A percentile compares a stretch with the other conserved stretches of the same genome.
These are phyloP conservation scores for Saccharomyces hybrid DNA, from an alignment of 1,139 yeast genomes.

Conservation along the genomic window DNA sequence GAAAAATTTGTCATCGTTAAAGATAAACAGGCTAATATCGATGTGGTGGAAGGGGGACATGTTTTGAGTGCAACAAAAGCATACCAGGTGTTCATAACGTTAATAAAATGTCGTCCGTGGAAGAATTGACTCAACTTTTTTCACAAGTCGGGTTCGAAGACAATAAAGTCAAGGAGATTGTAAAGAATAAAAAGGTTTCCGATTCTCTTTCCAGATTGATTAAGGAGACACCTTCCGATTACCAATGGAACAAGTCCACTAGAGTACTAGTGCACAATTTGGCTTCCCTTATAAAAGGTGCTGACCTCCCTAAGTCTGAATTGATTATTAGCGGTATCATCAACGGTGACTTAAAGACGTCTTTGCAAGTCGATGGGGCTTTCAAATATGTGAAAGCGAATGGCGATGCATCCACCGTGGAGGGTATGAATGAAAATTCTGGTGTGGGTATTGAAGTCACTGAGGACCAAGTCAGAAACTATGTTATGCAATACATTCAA, in stretches of 20 bases:
- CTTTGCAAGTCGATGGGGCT: slow-evolving; percentile 74
- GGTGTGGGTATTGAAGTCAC: slow-evolving; percentile 80
- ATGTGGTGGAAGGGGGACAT: neutral
- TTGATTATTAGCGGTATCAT: slow-evolving; percentile 54
- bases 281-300: slow-evolving; percentile 56
- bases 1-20: neutral
- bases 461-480: slow-evolving; percentile 52
- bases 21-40: neutral
- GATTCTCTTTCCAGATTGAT: slow-evolving; percentile 57
- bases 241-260: slow-evolving; percentile 41
- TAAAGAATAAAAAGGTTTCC: slow-evolving; percentile 80
- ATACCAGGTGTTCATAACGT: neutral
- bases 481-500: slow-evolving; percentile 53
- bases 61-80: neutral
- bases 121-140: slow-evolving; percentile 42
- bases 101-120: slow-evolving; percentile 30
- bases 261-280: slow-evolving; percentile 65
- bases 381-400: slow-evolving; percentile 54
- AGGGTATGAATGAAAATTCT: slow-evolving; percentile 50
- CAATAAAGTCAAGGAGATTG: slow-evolving; percentile 61
- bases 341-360: slow-evolving; percentile 55
- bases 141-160: slow-evolving; percentile 63
- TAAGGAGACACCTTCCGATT: slow-evolving; percentile 33
- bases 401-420: slow-evolving; percentile 37
- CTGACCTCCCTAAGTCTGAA: slow-evolving; percentile 37